Base-by-base conservation (phyloP, 164 flowering plant genomes). In the Macadamia integrifolia region DNA sequence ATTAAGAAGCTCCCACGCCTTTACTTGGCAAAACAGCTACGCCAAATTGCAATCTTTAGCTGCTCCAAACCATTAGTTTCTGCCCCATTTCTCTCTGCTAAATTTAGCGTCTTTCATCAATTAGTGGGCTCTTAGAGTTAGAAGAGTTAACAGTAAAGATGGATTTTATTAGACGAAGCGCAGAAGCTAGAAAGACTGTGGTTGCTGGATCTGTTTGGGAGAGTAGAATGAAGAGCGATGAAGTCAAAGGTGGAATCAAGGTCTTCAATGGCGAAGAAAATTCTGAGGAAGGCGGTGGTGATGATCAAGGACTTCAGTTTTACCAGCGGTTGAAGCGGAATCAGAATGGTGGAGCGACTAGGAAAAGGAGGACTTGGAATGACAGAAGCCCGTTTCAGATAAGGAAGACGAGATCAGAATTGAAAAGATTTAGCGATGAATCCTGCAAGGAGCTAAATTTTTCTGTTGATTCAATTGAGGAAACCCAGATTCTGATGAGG, bases 141-240 rank as follows among this genome's bases (percentile, higher is more conserved):
- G 12, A 66, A 64, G 48, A 63, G 69, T 29, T 43, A 31, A 60
- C 55, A 61, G 23, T 57, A 56, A 23, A 66, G 56, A 35, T 71
- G 80, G 13, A 80, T 75, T 44, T 71, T 69, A 59, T 46, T 23
- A 72, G 75, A 68, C 68, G 68, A 69, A 68, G 72, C 53, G 52
- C 56, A 58, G 58, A 29, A 9, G 58, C 66, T 6, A 71, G 69
- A 64, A 73, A 66, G 50, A 73, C 66, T 15, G 83, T 80, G 8
- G 85, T 77, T 46, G 80, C 89, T 28, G 92, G 91, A 60, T 90
- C 97, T 53, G 88, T 86, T 52, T 90, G 96, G 92, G 96, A 90
- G 72, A 87, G 72, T 61, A 84, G 91, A 70, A 90, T 90, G 87
- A 87, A 84, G 75, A 65, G 70, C 40, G 96, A 86, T 71, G 83